Base-by-base conservation (phyloP, 768 basidiomycete species). In the Plicaturopsis crispa region DNA sequence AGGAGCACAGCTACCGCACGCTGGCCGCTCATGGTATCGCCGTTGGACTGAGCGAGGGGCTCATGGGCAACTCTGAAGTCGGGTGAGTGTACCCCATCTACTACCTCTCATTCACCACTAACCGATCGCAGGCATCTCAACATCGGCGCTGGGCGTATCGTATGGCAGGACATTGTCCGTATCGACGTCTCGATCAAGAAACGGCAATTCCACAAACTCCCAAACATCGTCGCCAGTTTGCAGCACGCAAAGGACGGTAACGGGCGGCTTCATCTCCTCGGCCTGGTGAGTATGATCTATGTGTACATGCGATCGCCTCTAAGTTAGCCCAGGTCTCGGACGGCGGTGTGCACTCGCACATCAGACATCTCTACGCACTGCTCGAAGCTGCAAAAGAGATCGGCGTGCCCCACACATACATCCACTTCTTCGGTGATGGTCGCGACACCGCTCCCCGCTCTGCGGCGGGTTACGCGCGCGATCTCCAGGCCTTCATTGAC, bases 1-100 rank as follows among this genome's bases (percentile, higher is more conserved):
- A 84, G 51, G 71, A 81, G 4, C 75, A 93, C 58, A 73, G 77
- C 43, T 75, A 77, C 50, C 73, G 84, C 34, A 72, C 73, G 11
- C n/a, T n/a, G n/a, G 65, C 74, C 12, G 93, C 93, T 2, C 89
- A 92, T 46, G 92, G 92, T 8, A 70, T 87, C n/a, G 84, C 91
- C 5, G 93, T 96, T 4, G 92, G 92, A 1, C 69, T 97, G 39
- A 88, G 70, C 50, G 93, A 96, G 31, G 93, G 92, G 0, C 74
- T 96, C 38, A 97, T 97, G 93, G 93, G 92, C 12, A 94, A 97
- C 66, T 94, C 92, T 2, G 92, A 97, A 64, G 92, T 96, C 46
- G 93, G 92, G 88, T 92, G 53, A 41, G 86, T 65, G 22, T 39
- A 20, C 3, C 17, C 17, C 10, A 20, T 30, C 24, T n/a, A 14